Evolutionary conservation across 768 basidiomycete species (phyloP).

Genomic region (Tricholoma terreum): DNA sequence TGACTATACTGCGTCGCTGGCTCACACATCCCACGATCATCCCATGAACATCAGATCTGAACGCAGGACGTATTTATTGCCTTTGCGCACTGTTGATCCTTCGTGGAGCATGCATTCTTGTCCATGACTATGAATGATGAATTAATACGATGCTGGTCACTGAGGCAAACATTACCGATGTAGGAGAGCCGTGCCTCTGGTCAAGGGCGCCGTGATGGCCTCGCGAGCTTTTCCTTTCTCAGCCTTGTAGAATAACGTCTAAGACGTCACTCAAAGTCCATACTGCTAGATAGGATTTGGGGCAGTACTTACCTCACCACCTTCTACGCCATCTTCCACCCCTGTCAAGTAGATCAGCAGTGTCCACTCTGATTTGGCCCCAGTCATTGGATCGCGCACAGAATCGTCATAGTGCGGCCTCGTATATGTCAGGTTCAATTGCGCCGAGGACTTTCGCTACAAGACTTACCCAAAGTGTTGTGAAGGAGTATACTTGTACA

Average conservation of each 20-base stretch:
- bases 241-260: constrained; percentile 72
- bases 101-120: constrained; percentile 71
- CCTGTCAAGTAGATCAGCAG: constrained; percentile 72
- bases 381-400: constrained; percentile 54
- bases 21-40: not conserved
- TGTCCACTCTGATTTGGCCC: constrained; percentile 74
- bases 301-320: constrained; percentile 51
- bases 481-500: constrained; percentile 63
- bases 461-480: constrained; percentile 60
- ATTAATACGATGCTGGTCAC: not conserved
- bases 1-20: not conserved
- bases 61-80: constrained; percentile 71
- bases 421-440: not conserved
- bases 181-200: constrained; percentile 60
- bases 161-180: constrained; percentile 46
- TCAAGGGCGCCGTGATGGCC: constrained; percentile 50
- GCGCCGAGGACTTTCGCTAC: not conserved
- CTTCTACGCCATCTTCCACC: constrained; percentile 66
- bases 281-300: not conserved
- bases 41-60: constrained; percentile 66
- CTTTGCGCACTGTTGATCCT: constrained; percentile 56
- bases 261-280: not conserved
- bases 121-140: constrained; percentile 51
- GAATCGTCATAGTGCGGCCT: constrained; percentile 75
- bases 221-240: constrained; percentile 47